Conservation (phyloP, 257 asterid genomes). For the Henckelia pumila region DNA sequence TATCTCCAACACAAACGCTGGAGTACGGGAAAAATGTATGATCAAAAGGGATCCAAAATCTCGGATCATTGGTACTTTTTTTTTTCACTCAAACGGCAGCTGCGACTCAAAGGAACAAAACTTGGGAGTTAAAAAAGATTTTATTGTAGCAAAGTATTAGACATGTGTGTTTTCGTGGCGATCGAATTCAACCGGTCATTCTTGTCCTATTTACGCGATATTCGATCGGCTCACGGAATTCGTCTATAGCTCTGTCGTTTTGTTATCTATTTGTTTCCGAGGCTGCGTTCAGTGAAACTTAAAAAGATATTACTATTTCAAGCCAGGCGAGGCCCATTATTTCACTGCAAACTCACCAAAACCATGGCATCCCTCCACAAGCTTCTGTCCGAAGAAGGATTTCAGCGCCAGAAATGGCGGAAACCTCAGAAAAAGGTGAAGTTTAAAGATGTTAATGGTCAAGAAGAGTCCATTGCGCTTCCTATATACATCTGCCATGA, state of each 20-base stretch:
- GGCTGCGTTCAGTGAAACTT: background rate
- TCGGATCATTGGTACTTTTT: background rate
- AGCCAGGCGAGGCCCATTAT: constrained; percentile 25
- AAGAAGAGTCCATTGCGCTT: constrained; percentile 45
- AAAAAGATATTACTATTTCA: background rate
- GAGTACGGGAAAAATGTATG: background rate
- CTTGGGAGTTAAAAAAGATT: background rate
- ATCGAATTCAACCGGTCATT: no score
- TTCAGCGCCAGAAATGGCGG: constrained; percentile 30
- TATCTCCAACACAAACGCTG: background rate
- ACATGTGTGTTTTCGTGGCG: background rate
- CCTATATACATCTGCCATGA: constrained; percentile 77
- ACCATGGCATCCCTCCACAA: constrained; percentile 71
- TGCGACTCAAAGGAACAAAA: background rate
- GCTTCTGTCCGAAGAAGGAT: constrained; percentile 61
- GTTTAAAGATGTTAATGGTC: constrained; percentile 37
- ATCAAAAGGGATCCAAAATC: no score
- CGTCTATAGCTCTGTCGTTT: constrained; percentile 1
- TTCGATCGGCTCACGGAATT: background rate
- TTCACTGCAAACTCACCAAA: constrained; percentile 18
- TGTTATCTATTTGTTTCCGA: background rate
- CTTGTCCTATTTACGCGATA: background rate
- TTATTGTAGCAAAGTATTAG: background rate
- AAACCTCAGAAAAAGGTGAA: constrained; percentile 48
- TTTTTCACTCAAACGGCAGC: background rate